Conservation (phyloP, 495 filamentous ascomycete species). For the Bacidia rubella region DNA sequence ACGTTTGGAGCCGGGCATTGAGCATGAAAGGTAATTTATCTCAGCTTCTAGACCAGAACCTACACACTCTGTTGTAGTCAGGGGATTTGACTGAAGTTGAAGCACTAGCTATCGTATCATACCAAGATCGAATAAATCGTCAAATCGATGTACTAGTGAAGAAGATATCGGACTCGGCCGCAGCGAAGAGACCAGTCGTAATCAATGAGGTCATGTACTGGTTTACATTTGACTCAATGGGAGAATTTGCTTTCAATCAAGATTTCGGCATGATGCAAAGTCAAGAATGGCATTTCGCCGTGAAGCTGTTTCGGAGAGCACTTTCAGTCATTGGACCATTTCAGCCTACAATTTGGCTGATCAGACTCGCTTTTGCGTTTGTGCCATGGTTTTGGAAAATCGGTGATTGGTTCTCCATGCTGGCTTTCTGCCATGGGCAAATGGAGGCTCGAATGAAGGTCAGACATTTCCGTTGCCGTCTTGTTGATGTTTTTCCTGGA, state of each 20-base stretch:
- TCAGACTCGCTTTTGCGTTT: too few relatives aligned
- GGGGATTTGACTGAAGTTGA: too few relatives aligned
- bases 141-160: constrained; percentile 14
- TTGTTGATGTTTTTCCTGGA: background rate
- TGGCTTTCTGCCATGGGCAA: too few relatives aligned
- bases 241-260: constrained; percentile 5
- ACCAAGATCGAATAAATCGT: constrained; percentile 20
- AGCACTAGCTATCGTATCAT: constrained; percentile 12
- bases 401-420: too few relatives aligned
- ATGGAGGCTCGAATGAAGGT: too few relatives aligned
- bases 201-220: constrained; percentile 2
- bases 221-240: constrained; percentile 8
- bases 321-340: too few relatives aligned
- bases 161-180: constrained; percentile 7
- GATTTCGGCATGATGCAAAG: constrained; percentile 4
- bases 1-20: too few relatives aligned
- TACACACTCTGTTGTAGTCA: too few relatives aligned
- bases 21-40: too few relatives aligned
- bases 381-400: too few relatives aligned
- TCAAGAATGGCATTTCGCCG: background rate
- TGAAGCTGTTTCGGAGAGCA: background rate
- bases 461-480: background rate
- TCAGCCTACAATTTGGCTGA: too few relatives aligned
- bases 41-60: too few relatives aligned
- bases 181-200: background rate